Conservation (phyloP, 1,284 basidiomycete genomes). For the Meripilus lineatus region DNA sequence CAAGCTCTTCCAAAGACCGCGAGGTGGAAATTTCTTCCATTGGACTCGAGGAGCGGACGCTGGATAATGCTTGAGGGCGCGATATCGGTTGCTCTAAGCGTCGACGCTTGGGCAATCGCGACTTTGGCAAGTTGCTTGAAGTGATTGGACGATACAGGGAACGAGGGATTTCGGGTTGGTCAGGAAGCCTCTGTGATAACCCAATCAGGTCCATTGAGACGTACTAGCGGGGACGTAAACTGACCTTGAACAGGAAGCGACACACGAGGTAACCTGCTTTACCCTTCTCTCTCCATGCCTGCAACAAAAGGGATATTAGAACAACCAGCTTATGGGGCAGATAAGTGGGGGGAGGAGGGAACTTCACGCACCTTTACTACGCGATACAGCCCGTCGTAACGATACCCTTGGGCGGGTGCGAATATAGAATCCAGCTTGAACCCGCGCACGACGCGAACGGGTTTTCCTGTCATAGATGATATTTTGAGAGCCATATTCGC, state of each 20-base stretch:
- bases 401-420: slow-evolving; percentile 34
- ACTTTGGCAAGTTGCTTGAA: no score
- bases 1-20: no score
- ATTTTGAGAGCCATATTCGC: slow-evolving; percentile 24
- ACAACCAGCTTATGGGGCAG: background rate
- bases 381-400: slow-evolving; percentile 43
- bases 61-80: no score
- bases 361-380: slow-evolving; percentile 23
- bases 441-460: slow-evolving; percentile 39
- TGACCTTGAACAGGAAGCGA: slow-evolving; percentile 6
- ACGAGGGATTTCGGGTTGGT: slow-evolving; percentile 2
- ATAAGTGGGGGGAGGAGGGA: no score
- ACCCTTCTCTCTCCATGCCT: slow-evolving; percentile 2
- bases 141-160: background rate
- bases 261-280: slow-evolving; percentile 5
- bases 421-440: slow-evolving; percentile 18
- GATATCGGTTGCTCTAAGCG: no score
- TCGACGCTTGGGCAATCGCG: no score
- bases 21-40: no score
- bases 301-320: background rate
- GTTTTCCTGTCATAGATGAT: slow-evolving; percentile 29
- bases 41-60: no score
- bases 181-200: slow-evolving; percentile 6
- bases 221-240: background rate
- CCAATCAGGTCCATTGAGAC: background rate